Base-by-base conservation (phyloP, 768 basidiomycete genomes). In the Boletus bicolor region DNA sequence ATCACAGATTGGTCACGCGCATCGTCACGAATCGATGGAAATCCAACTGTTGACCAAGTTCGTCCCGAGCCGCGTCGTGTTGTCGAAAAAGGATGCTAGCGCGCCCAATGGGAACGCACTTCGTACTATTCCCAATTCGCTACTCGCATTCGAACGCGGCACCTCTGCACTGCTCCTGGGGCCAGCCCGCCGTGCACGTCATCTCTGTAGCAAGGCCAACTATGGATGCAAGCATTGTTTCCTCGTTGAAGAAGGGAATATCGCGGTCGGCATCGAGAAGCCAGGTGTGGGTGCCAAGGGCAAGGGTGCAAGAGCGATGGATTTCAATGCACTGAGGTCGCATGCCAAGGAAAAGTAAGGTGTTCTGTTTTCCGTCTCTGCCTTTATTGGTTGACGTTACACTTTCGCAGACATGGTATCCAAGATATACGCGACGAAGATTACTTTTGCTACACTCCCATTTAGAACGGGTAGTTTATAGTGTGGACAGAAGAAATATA, bases 341-440 rank as follows among this genome's bases (percentile, higher is more conserved):
- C 87, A 89, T 58, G 61, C 81, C 55, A 85, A 84, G 62, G 76
- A 71, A 58, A 86, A 81, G 87, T 87, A 58, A 59, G 82, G 66
- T 24, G 37, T 32, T 41, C 10, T 42, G 12, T 11, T 34, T 30
- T 39, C 21, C 32, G 26, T 55, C 35, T 36, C 21, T 34, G 42
- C 42, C 5, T 46, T 24, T 39, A 14, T 1, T n/a, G 28, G 49
- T 48, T 68, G 52, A 60, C 51, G 34, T 28, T 41, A 11, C 15
- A 44, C 41, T 44, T 52, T 44, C 52, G 35, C 53, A 87, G 86
- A 61, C 86, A 86, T 69, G 68, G 70, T 12, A 71, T 82, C 36
- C 61, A 64, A 37, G 61, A 68, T 17, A 69, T 83, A 34, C 72
- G 77, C 0, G 84, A 86, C 61, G 84, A 86, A 59, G 84, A 85